Base-by-base conservation (phyloP, 2,329 filamentous ascomycete genomes). In the Apiospora phragmitis region DNA sequence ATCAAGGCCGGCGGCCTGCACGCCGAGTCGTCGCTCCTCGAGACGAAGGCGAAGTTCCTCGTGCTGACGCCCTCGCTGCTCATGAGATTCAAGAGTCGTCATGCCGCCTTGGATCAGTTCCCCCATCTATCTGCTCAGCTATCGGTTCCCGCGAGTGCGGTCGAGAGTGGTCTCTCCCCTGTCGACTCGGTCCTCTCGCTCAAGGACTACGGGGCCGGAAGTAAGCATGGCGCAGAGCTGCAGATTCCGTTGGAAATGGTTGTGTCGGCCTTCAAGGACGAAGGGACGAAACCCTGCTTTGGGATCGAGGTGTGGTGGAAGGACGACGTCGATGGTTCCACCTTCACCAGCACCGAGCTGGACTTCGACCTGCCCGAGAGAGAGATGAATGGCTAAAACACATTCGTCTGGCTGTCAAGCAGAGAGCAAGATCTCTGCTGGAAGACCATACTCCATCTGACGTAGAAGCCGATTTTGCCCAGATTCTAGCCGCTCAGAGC, bases 261-360 rank as follows among this genome's bases (percentile, higher is more conserved):
- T 32, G 84, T 89, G 47, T 85, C 87, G 2, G 83, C 84, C 2
- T 89, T 88, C 72, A 83, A 83, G 41, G 84, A 87, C 41, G 87
- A 89, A 74, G 83, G 83, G 59, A 82, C 83, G 1, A 82, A 84
- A 65, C 83, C 85, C 16, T 83, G 84, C 8, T 87, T 86, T 62
- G 86, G 86, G 7, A 77, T 89, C 68, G 87, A 90, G 74, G 81
- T 89, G 1, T 89, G 87, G 87, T 89, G 87, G 87, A 84, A 83
- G 70, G 83, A 83, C 18, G 76, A 79, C 21, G 80, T 82, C 70
- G 82, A 84, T 2, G 80, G 81, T 16, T 79, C 86, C 51, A 79
- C 82, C 18, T 88, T 86, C 72, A 80, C 80, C 71, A 86, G 84
- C 71, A 79, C 85, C 3, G 83, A 85, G 49, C 78, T 89, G 47